Evolutionary conservation across 768 basidiomycete species (phyloP).

Genomic region (Cystofilobasidium macerans): DNA sequence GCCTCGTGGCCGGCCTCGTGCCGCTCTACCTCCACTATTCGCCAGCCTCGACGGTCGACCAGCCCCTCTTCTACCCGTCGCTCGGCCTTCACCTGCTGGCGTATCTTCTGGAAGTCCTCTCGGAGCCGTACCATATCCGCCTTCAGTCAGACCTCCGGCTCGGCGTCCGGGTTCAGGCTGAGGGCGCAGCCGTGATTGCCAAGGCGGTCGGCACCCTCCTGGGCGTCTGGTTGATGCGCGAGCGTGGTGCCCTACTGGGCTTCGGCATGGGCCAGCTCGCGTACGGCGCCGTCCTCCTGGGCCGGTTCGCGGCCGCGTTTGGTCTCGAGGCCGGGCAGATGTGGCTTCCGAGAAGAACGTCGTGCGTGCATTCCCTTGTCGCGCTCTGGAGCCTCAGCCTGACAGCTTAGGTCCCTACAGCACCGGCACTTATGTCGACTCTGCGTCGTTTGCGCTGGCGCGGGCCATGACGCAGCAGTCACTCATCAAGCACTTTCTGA

Average conservation of each 20-base stretch:
- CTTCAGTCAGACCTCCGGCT: conserved; percentile 49
- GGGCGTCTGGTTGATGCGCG: conserved; percentile 45
- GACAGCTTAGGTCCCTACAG: too few species aligned
- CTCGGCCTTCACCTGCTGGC: conserved; percentile 61
- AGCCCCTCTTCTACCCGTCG: conserved; percentile 55
- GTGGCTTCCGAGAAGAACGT: conserved; percentile 11
- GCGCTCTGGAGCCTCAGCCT: conserved; percentile 10
- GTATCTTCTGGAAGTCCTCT: conserved; percentile 62
- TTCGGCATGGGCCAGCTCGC: conserved; percentile 76
- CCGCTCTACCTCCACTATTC: conserved; percentile 49
- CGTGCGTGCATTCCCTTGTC: neutral
- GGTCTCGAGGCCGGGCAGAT: conserved; percentile 26
- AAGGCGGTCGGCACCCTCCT: conserved; percentile 65
- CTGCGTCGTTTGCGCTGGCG: conserved; percentile 51
- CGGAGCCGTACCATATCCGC: conserved; percentile 73
- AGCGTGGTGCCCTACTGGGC: conserved; percentile 56
- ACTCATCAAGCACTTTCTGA: conserved; percentile 83
- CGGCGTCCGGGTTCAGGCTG: conserved; percentile 64
- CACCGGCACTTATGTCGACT: conserved; percentile 38
- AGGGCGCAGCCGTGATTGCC: conserved; percentile 65
- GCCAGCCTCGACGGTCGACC: conserved; percentile 48
- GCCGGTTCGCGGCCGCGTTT: conserved; percentile 46
- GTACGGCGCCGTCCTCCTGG: conserved; percentile 54
- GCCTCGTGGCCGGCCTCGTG: conserved; percentile 49
- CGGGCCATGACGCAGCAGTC: conserved; percentile 79